Conservation (phyloP, 2,329 filamentous ascomycete genomes). For the Trichoderma asperellum region DNA sequence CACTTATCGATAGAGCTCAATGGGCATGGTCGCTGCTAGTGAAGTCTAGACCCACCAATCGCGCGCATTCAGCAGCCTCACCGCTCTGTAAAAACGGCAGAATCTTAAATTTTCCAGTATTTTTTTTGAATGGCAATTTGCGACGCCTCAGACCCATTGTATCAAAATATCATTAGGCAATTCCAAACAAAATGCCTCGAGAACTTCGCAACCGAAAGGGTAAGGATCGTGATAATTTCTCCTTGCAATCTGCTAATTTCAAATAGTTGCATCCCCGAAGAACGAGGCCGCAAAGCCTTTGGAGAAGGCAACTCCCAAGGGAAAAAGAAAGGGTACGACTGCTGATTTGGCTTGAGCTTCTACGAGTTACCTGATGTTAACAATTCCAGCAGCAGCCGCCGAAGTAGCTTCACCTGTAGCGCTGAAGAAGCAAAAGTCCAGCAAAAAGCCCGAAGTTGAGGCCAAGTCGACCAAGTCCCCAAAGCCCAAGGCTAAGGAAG, state of each 20-base stretch:
- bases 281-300: conserved; percentile 38
- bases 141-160: conserved; percentile 2
- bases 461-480: conserved; percentile 43
- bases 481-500: conserved; percentile 35
- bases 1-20: conserved; percentile 16
- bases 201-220: conserved; percentile 49
- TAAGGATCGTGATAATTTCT: conserved; percentile 30
- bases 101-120: conserved; percentile 44
- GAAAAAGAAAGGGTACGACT: conserved; percentile 42
- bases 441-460: conserved; percentile 40
- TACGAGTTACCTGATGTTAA: conserved; percentile 32
- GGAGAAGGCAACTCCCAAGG: conserved; percentile 43
- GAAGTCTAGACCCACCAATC: conserved; percentile 20
- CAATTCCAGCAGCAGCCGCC: conserved; percentile 39
- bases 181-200: conserved; percentile 48
- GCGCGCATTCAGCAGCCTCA: conserved; percentile 36
- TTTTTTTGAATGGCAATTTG: conserved; percentile 5
- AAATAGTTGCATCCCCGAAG: conserved; percentile 39
- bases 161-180: conserved; percentile 1
- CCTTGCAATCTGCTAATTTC: conserved; percentile 30
- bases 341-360: not conserved
- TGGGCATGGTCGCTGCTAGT: conserved; percentile 6
- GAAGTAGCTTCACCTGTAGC: conserved; percentile 51
- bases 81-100: conserved; percentile 43
- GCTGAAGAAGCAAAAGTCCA: conserved; percentile 52